Conservation (phyloP, 768 basidiomycete species). For the Symmetrospora coprosmae region DNA sequence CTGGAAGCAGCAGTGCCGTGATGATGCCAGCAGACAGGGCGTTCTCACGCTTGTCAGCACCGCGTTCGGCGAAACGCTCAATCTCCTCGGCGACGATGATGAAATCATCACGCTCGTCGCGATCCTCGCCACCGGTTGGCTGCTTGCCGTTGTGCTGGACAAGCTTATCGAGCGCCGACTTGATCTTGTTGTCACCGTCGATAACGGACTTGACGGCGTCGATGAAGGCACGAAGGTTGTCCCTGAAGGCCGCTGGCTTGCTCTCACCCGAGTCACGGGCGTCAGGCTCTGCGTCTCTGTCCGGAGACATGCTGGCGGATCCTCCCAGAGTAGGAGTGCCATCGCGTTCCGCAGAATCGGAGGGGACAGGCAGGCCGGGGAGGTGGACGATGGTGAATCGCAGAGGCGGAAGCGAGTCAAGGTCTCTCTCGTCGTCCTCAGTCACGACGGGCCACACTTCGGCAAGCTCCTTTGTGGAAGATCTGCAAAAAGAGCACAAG, state of each 20-base stretch:
- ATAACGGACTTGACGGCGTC: not conserved
- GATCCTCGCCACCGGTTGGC: too few species aligned
- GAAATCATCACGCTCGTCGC: too few species aligned
- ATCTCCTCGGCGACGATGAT: too few species aligned
- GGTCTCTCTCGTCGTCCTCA: not conserved
- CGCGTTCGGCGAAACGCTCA: too few species aligned
- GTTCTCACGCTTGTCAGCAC: not conserved
- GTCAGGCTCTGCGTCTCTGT: too few species aligned
- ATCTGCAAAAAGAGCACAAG: not conserved
- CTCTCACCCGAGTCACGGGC: too few species aligned
- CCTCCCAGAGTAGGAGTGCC: too few species aligned
- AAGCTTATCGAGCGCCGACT: not conserved
- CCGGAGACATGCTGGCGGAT: too few species aligned
- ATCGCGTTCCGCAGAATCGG: not conserved
- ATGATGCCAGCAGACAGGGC: slow-evolving; percentile 9
- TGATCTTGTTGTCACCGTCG: not conserved
- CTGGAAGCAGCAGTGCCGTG: not conserved
- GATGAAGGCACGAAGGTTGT: slow-evolving; percentile 3
- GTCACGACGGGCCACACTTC: slow-evolving; percentile 7
- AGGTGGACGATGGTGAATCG: not conserved
- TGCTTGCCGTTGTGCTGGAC: not conserved
- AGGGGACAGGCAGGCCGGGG: not conserved
- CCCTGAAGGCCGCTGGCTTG: not conserved
- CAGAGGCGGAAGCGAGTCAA: not conserved
- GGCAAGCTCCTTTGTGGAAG: not conserved